phyloP scores from a whole-genome alignment of 1,139 yeast genomes.

The Pneumocystis canis region DNA sequence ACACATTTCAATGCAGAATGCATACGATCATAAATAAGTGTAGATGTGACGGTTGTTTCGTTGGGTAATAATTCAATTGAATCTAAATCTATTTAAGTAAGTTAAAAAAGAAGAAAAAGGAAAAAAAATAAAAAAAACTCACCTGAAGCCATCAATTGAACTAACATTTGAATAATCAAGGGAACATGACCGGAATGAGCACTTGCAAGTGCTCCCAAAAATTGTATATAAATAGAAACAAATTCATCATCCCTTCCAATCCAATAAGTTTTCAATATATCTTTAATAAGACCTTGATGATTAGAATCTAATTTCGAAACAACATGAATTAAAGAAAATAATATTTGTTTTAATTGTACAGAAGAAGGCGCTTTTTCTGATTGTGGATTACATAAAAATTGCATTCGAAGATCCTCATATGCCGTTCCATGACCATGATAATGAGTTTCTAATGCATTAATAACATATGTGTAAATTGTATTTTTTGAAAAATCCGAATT shows the following conservation, averaged over 20 bases:
- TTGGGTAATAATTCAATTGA: slow-evolving; percentile 7
- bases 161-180: slow-evolving; percentile 10
- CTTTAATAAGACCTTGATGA: slow-evolving; percentile 5
- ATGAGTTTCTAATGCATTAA: background rate
- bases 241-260: slow-evolving; percentile 7
- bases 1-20: slow-evolving; percentile 12
- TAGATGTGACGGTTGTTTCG: slow-evolving; percentile 4
- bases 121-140: background rate
- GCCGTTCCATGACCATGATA: slow-evolving; percentile 6
- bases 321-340: slow-evolving; percentile 12
- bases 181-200: slow-evolving; percentile 13
- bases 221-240: slow-evolving; percentile 11
- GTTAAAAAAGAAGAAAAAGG: background rate
- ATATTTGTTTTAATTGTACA: slow-evolving; percentile 9
- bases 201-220: slow-evolving; percentile 12
- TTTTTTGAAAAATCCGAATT: background rate
- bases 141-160: slow-evolving; percentile 7
- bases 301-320: slow-evolving; percentile 9
- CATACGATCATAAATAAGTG: slow-evolving; percentile 10
- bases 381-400: slow-evolving; percentile 8
- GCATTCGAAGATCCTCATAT: slow-evolving; percentile 11
- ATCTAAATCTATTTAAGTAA: background rate
- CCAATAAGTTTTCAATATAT: slow-evolving; percentile 11
- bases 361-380: slow-evolving; percentile 13
- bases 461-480: background rate